Base-by-base conservation (phyloP, 2,329 filamentous ascomycete species). In the Aspergillus fumigatus region DNA sequence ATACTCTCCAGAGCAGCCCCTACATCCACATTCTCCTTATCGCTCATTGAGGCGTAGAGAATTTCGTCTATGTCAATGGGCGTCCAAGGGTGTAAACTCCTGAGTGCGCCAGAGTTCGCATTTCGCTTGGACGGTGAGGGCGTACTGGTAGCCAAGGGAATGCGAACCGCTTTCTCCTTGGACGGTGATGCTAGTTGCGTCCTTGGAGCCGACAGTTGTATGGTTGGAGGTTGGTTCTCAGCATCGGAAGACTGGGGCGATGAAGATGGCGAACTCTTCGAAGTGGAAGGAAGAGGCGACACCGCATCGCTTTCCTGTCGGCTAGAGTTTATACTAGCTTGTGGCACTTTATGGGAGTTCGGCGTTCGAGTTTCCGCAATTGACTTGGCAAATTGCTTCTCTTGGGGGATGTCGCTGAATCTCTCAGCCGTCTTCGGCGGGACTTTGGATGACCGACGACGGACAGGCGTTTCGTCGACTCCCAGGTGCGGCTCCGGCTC, bases 211-310 rank as follows among this genome's bases (percentile, higher is more conserved):
- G 81, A 77, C 1, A 82, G 83, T 53, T 80, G 83, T 4, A 86
- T 85, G 1, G 88, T 89, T 0, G 89, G 89, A 1, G 88, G 88
- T 50, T 84, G 85, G 63, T 93, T 93, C 71, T 94, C 90, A 0
- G 88, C 88, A 68, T 94, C 88, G 0, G 89, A 92, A 1, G 88
- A 88, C 64, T 90, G 88, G 0, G 87, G 87, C 1, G 88, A 89
- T 19, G 82, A 82, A 0, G 87, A 89, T 0, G 85, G 86, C 0
- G 84, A 82, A 11, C 62, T 65, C 55, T 68, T 66, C 26, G 67
- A 83, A 71, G 59, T 54, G 32, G 63, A 60, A 9, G 67, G 64
- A 8, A 67, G 61, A 23, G 70, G 68, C n/a, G 69, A 72, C 25
- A 69, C 59, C 10, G 59, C 41, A 32, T 52, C 53, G n/a, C 49